These are phyloP conservation scores for Rhododendron ferrugineum DNA, from an alignment of 148 eudicot genomes.

Conservation along the genomic window DNA sequence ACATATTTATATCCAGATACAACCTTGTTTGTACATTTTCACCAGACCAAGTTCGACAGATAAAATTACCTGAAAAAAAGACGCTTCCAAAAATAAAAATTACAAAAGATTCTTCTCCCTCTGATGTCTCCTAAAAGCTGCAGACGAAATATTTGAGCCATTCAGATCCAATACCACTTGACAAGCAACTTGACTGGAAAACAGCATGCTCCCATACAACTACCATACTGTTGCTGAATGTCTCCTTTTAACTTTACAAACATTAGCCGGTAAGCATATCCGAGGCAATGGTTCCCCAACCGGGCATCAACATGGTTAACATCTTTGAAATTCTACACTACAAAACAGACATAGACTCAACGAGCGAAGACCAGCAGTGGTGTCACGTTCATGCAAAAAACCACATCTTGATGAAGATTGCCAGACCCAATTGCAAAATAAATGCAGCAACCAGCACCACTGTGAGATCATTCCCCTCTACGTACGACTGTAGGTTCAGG, in stretches of 20 bases:
- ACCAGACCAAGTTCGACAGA: neutral
- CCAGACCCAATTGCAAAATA: slow-evolving; percentile 66
- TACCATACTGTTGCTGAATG: neutral
- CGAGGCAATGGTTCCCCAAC: neutral
- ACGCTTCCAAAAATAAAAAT: neutral
- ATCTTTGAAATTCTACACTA: neutral
- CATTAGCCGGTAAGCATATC: neutral
- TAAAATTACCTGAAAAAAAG: neutral
- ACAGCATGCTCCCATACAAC: neutral
- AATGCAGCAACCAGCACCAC: slow-evolving; percentile 69
- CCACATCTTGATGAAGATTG: slow-evolving; percentile 84
- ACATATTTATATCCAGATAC: neutral
- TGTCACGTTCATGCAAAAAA: slow-evolving; percentile 48
- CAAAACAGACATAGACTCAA: neutral
- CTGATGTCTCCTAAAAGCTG: neutral
- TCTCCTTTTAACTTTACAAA: neutral
- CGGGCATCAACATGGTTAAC: neutral
- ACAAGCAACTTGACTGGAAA: neutral
- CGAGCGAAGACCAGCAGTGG: neutral
- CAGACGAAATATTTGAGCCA: neutral
- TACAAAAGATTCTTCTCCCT: neutral
- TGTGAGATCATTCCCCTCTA: slow-evolving; percentile 47
- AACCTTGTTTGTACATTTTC: neutral
- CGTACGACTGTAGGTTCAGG: slow-evolving; percentile 57
- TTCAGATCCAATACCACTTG: neutral